phyloP scores from a whole-genome alignment of 2,329 filamentous ascomycete genomes.

The Claviceps sorghi region DNA sequence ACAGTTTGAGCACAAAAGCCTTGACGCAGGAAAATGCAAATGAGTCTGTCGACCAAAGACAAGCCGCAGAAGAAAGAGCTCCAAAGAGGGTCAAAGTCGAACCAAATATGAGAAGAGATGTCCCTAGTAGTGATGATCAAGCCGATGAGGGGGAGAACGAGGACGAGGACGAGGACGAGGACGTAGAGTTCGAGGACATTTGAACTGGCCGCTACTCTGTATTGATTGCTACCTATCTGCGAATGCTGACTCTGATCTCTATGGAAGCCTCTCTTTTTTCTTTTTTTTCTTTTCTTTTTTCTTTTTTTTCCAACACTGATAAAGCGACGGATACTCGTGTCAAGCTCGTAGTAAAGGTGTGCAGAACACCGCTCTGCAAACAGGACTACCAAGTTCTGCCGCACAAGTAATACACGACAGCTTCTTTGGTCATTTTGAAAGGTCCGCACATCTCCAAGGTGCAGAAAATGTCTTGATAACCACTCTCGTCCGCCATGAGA shows the following conservation, averaged over 20 bases:
- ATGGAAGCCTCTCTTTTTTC: no score
- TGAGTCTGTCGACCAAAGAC: conserved; percentile 8
- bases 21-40: conserved; percentile 22
- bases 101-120: conserved; percentile 28
- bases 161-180: conserved; percentile 30
- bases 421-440: no score
- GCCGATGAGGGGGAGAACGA: conserved; percentile 35
- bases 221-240: not conserved
- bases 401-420: no score
- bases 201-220: conserved; percentile 9
- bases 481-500: no score
- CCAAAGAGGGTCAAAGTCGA: conserved; percentile 41
- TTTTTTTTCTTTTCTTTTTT: no score
- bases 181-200: conserved; percentile 46
- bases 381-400: no score
- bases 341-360: no score
- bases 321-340: no score
- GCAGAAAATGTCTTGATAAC: no score
- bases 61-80: not conserved
- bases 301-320: no score
- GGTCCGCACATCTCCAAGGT: no score
- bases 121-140: conserved; percentile 26
- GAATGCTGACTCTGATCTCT: not conserved
- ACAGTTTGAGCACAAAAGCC: conserved; percentile 18
- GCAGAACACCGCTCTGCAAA: no score